Conservation (phyloP, 371 early-diverging fungal genomes). For the Mucor velutinosus region DNA sequence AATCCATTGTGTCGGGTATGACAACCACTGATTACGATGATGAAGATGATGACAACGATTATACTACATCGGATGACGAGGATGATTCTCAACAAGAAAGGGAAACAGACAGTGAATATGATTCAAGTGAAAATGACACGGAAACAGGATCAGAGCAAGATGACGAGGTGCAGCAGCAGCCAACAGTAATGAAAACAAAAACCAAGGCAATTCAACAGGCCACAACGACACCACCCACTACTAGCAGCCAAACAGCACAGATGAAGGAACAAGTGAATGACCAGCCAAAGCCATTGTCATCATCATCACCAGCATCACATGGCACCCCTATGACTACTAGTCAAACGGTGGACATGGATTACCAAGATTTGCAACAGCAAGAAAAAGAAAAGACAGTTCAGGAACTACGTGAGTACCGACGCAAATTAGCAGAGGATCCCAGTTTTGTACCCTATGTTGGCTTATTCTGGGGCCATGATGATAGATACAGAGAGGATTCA, state of each 20-base stretch:
- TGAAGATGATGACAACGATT: neutral
- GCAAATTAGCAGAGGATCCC: slow-evolving; percentile 59
- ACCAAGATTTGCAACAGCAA: neutral
- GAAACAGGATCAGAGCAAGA: neutral
- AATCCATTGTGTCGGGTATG: neutral
- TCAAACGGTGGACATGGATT: neutral
- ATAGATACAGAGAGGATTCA: slow-evolving; percentile 55
- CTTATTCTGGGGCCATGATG: slow-evolving; percentile 64
- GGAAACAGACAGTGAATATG: neutral
- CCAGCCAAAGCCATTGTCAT: neutral
- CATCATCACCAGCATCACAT: too few species aligned
- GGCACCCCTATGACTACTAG: neutral
- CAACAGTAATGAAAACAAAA: neutral
- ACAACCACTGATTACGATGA: neutral
- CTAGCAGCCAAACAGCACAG: neutral
- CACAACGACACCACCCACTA: neutral
- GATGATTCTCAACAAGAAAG: neutral
- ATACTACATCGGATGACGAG: neutral
- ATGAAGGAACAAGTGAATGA: neutral
- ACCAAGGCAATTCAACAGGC: neutral
- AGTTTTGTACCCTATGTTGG: slow-evolving; percentile 63
- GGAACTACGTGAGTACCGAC: slow-evolving; percentile 58
- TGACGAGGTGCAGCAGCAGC: neutral
- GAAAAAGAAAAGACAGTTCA: slow-evolving; percentile 12
- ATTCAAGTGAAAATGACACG: neutral